Conservation (phyloP, 2,329 filamentous ascomycete genomes). For the Aspergillus bombycis region DNA sequence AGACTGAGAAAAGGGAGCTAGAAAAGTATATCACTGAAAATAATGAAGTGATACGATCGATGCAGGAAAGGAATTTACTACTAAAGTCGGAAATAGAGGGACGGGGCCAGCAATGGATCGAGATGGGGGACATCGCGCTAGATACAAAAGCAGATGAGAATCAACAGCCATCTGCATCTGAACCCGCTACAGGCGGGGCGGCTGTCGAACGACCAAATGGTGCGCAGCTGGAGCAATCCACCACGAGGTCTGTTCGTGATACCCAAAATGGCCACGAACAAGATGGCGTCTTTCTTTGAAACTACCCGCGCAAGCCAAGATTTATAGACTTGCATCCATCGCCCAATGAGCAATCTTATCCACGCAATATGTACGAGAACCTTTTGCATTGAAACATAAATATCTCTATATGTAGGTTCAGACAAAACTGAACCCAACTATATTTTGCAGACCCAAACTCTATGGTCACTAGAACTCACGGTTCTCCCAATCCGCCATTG, state of each 20-base stretch:
- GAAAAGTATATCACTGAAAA: constrained; percentile 58
- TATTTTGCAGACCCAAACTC: neutral
- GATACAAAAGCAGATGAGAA: constrained; percentile 13
- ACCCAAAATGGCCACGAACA: constrained; percentile 14
- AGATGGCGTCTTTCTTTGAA: constrained; percentile 37
- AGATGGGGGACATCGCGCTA: constrained; percentile 29
- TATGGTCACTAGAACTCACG: neutral
- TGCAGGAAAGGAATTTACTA: constrained; percentile 58
- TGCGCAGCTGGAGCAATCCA: constrained; percentile 5
- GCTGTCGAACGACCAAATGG: neutral
- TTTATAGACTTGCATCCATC: neutral
- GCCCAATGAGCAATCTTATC: neutral
- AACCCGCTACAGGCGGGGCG: constrained; percentile 26
- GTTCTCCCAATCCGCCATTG: neutral
- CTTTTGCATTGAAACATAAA: too few species aligned
- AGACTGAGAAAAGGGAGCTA: constrained; percentile 46
- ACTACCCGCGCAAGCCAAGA: neutral
- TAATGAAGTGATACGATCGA: constrained; percentile 57
- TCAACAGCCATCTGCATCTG: neutral
- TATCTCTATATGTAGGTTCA: neutral
- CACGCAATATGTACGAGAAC: neutral
- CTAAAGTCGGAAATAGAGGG: constrained; percentile 56
- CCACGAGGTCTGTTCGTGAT: constrained; percentile 1
- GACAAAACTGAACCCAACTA: neutral
- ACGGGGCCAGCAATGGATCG: constrained; percentile 59